Evolutionary conservation across 257 asterid species (phyloP).

Genomic region (Osmanthus fragrans): DNA sequence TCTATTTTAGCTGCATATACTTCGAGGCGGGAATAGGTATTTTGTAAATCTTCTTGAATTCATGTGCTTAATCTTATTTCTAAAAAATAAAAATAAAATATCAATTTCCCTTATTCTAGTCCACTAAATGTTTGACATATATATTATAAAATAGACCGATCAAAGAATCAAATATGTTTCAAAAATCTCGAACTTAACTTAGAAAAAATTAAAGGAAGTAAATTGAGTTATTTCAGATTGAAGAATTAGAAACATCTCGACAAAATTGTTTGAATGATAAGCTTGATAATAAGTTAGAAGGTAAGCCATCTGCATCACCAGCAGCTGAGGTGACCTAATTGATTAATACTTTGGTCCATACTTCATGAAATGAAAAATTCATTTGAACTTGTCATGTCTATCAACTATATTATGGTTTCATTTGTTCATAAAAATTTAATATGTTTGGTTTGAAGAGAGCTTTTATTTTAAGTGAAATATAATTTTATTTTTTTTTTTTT

Average conservation of each 20-base stretch:
- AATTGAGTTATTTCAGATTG: slow-evolving; percentile 3
- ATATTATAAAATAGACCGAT: too few species aligned
- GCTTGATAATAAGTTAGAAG: slow-evolving; percentile 29
- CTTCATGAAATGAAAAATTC: slow-evolving; percentile 1
- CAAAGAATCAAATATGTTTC: too few species aligned
- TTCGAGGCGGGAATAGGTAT: not conserved
- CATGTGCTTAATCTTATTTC: too few species aligned
- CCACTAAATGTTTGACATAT: too few species aligned
- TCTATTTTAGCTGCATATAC: too few species aligned
- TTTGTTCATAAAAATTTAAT: too few species aligned
- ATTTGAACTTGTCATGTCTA: not conserved
- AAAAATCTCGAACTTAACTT: not conserved
- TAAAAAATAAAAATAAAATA: too few species aligned
- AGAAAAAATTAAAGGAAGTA: not conserved
- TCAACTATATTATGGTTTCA: not conserved
- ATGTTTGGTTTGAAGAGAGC: too few species aligned
- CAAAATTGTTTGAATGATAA: slow-evolving; percentile 31
- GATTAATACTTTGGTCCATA: slow-evolving; percentile 11
- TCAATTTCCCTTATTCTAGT: too few species aligned
- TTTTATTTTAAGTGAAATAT: too few species aligned
- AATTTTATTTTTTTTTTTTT: too few species aligned
- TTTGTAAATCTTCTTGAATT: too few species aligned
- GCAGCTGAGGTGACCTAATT: not conserved
- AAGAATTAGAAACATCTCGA: slow-evolving; percentile 23
- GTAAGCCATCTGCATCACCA: slow-evolving; percentile 55